These are phyloP conservation scores for Termitomyces sp. DNA, from an alignment of 768 basidiomycete species.

Conservation along the genomic window DNA sequence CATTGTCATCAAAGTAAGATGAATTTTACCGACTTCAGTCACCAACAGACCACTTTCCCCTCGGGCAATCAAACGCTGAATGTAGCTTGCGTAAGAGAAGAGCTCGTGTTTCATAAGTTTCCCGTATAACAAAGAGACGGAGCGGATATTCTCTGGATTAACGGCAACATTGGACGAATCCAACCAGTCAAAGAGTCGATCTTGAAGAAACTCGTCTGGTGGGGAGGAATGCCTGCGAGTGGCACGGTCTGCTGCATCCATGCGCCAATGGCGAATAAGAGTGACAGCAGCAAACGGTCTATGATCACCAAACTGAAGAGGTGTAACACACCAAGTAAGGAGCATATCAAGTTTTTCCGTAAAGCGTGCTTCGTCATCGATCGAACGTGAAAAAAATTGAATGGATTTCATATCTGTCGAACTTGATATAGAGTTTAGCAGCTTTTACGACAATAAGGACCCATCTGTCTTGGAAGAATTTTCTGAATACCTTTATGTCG, in stretches of 20 bases:
- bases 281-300: constrained; percentile 71
- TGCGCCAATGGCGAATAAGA: constrained; percentile 58
- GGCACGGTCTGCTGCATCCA: constrained; percentile 56
- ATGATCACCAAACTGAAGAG: constrained; percentile 79
- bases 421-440: constrained; percentile 71
- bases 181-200: constrained; percentile 78
- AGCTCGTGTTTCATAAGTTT: constrained; percentile 64
- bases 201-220: constrained; percentile 63
- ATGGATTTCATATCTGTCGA: constrained; percentile 55
- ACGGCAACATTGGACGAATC: constrained; percentile 60
- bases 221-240: constrained; percentile 54
- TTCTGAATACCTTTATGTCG: constrained; percentile 36
- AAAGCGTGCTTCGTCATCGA: constrained; percentile 39
- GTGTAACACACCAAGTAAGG: constrained; percentile 77
- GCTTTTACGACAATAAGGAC: constrained; percentile 28
- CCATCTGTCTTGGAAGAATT: neutral
- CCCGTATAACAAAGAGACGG: constrained; percentile 65
- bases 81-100: constrained; percentile 71
- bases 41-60: constrained; percentile 59
- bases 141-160: constrained; percentile 46
- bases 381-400: constrained; percentile 49
- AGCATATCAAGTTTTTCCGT: constrained; percentile 68
- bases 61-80: constrained; percentile 77
- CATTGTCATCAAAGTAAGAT: constrained; percentile 6
- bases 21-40: constrained; percentile 36